Conservation (phyloP, 331 rosid species). For the Prunus yedoensis region DNA sequence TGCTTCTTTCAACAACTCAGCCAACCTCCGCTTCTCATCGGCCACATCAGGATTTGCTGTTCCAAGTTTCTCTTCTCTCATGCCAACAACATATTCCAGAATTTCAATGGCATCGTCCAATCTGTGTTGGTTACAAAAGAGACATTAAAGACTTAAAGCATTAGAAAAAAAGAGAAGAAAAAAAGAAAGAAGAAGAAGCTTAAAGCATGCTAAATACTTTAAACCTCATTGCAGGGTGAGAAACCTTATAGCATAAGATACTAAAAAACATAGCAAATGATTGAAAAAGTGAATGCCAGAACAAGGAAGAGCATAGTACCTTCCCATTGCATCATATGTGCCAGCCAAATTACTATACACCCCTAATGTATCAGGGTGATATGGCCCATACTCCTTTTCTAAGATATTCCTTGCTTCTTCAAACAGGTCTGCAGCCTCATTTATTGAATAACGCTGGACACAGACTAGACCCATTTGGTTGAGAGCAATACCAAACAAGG, state of each 20-base stretch:
- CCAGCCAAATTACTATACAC: constrained; percentile 95
- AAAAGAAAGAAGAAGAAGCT: background rate
- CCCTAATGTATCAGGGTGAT: constrained; percentile 79
- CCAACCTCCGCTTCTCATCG: constrained; percentile 76
- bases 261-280: background rate
- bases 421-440: constrained; percentile 88
- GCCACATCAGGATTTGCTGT: constrained; percentile 78
- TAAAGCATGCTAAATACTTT: background rate
- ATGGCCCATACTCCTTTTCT: constrained; percentile 85
- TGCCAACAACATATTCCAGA: constrained; percentile 70
- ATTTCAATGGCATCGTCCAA: constrained; percentile 80
- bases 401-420: constrained; percentile 73
- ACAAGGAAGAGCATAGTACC: constrained; percentile 39
- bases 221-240: background rate
- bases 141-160: constrained; percentile 17
- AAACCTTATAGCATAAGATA: background rate
- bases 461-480: constrained; percentile 94
- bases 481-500: constrained; percentile 79
- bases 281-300: background rate
- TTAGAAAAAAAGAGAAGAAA: background rate
- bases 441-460: constrained; percentile 71
- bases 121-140: constrained; percentile 35
- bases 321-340: constrained; percentile 95
- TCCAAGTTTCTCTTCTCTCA: constrained; percentile 91
- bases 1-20: constrained; percentile 72